Evolutionary conservation across 2,329 filamentous ascomycete species (phyloP), one percentile per base, ranked within the genome.

Genomic region (Chalaropsis ovoidea): DNA sequence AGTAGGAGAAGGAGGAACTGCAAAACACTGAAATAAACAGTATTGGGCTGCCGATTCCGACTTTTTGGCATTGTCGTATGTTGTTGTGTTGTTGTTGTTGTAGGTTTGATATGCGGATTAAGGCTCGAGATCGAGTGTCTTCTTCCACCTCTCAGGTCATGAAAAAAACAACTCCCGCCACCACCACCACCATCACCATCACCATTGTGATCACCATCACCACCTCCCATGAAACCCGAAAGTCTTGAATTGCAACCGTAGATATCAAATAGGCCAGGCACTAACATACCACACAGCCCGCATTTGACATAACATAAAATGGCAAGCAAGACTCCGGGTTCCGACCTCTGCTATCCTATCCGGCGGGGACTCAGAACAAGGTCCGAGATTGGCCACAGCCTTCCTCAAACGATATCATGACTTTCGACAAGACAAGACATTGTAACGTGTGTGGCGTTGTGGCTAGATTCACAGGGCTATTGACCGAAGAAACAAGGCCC

Each of bases 41-140:
- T 42, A 62, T 24, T 31, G 22, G 15, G 49, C 52, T 5, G 22
- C 47, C 5, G 13, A 22, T 54, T 42, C 10, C 15, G 47, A 19
- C 27, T 61, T 61, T 42, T 64, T 62, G 27, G 62, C 27, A 63
- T 39, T 19, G 52, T 60, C 61, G 42, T 63, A 47, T 63, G 43
- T 67, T 65, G 31, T 67, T 63, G 27, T 65, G n/a, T n/a, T n/a
- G n/a, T n/a, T 63, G 43, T 67, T 65, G 31, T 67, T 63, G 27
- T 65, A 67, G 63, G 63, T 63, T 67, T 60, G 52, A 61, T 64
- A 64, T 61, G 66, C 66, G 63, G 66, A 67, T 61, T 60, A 49
- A 67, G 52, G 43, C 52, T 35, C 61, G 60, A 67, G 31, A 49
- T 65, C 52, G 60, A 62, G 60, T 15, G 42, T 63, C 41, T 52